Conservation (phyloP, 2,329 filamentous ascomycete species). For the Metarhizium humberi region DNA sequence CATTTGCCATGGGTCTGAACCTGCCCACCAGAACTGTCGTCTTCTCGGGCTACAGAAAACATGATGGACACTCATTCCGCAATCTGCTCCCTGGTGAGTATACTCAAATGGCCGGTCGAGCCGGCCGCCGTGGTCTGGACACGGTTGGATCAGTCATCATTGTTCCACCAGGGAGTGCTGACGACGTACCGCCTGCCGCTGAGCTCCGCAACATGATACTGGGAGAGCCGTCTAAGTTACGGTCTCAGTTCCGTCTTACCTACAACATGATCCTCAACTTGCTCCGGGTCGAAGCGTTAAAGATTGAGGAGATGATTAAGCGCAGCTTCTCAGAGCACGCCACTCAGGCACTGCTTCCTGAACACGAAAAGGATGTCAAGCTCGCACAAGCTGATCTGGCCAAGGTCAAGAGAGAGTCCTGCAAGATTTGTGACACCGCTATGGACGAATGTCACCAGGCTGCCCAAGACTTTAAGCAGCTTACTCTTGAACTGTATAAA, state of each 20-base stretch:
- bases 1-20: conserved; percentile 97
- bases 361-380: conserved; percentile 92
- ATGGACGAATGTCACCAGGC: conserved; percentile 76
- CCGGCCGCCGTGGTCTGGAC: conserved; percentile 86
- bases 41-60: conserved; percentile 94
- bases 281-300: conserved; percentile 86
- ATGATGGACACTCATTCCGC: conserved; percentile 85
- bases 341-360: conserved; percentile 84
- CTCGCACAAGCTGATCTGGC: conserved; percentile 84
- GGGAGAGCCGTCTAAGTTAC: conserved; percentile 86
- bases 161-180: conserved; percentile 66
- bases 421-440: conserved; percentile 69
- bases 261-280: conserved; percentile 99
- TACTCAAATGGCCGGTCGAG: conserved; percentile 96
- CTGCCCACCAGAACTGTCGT: conserved; percentile 92
- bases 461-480: conserved; percentile 66
- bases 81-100: conserved; percentile 93
- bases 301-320: conserved; percentile 99
- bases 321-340: conserved; percentile 97
- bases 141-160: conserved; percentile 92
- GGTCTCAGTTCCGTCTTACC: conserved; percentile 91
- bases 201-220: conserved; percentile 90
- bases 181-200: conserved; percentile 79
- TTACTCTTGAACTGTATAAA: conserved; percentile 75
- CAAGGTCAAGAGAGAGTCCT: conserved; percentile 80